Conservation (phyloP, 148 eudicot genomes). For the Rhododendron vialii region DNA sequence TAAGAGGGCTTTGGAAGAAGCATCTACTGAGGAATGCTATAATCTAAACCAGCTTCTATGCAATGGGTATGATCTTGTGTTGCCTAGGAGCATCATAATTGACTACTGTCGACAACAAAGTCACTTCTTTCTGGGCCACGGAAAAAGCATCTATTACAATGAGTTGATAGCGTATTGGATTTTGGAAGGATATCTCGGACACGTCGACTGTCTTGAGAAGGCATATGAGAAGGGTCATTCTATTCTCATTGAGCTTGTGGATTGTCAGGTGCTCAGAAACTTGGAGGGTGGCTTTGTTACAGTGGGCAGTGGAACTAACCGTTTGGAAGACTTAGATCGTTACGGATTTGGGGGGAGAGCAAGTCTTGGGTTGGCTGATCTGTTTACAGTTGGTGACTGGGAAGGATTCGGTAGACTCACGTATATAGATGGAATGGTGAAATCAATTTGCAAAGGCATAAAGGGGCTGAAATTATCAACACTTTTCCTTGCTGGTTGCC, state of each 20-base stretch:
- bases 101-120: conserved; percentile 3
- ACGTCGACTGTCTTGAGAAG: conserved; percentile 13
- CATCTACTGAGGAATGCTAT: not conserved
- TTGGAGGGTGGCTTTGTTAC: conserved; percentile 24
- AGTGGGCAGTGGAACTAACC: not conserved
- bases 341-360: not conserved
- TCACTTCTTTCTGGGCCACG: conserved; percentile 5
- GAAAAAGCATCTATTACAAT: conserved; percentile 16
- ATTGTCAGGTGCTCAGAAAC: conserved; percentile 21
- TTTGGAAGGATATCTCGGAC: conserved; percentile 35
- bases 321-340: not conserved
- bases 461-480: not conserved
- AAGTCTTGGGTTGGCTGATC: conserved; percentile 27
- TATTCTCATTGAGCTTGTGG: conserved; percentile 26
- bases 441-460: not conserved
- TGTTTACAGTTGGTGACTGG: conserved; percentile 7
- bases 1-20: conserved; percentile 9
- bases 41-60: conserved; percentile 4
- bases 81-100: conserved; percentile 7
- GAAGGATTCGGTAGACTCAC: conserved; percentile 19
- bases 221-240: conserved; percentile 26
- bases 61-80: conserved; percentile 1
- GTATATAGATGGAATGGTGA: conserved; percentile 12
- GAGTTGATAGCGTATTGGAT: conserved; percentile 43
- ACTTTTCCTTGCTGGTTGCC: not conserved